Base-by-base conservation (phyloP, 2,329 filamentous ascomycete genomes). In the Didymellaceae sp. region DNA sequence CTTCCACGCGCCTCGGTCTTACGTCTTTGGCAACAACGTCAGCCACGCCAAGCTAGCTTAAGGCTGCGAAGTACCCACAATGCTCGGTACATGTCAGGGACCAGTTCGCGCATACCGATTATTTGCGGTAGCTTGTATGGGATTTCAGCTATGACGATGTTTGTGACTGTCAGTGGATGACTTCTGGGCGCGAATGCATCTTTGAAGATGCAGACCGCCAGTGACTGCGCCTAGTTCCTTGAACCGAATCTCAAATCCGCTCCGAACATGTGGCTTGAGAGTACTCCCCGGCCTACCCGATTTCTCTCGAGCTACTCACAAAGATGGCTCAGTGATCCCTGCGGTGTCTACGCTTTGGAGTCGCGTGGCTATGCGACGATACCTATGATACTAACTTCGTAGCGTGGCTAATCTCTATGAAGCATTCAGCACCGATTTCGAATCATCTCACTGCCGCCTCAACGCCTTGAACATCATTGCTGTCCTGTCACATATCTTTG, bases 121-220 rank as follows among this genome's bases (percentile, higher is more conserved):
- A 24, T 18, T 14, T n/a, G 34, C 10, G 14, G 21, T 18, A 35
- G 37, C 24, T 41, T 31, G 22, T 25, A 37, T 32, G 24, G 6
- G 11, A n/a, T 18, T 25, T 41, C 41, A 51, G 41, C 47, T 45
- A 51, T 51, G 41, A 51, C 35, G 31, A 30, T 30, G 37, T 35
- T 17, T 9, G 10, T 41, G 34, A 51, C 24, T 25, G 35, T 40
- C 31, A 31, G 35, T 41, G 28, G 30, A 45, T 45, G 18, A 35
- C 30, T 13, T 35, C 5, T 13, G 35, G 26, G 35, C 47, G 30
- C 30, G 21, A 45, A 30, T 9, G 30, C 13, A 41, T 31, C 28
- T 16, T 45, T 17, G 24, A 41, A 8, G 22, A 22, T 18, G 41
- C 47, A 45, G 24, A 35, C 47, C 35, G 41, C 41, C 47, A 21